Evolutionary conservation across 2,329 filamentous ascomycete species (phyloP), one percentile per base, ranked within the genome.

Genomic region (Sclerotinia spermophila): DNA sequence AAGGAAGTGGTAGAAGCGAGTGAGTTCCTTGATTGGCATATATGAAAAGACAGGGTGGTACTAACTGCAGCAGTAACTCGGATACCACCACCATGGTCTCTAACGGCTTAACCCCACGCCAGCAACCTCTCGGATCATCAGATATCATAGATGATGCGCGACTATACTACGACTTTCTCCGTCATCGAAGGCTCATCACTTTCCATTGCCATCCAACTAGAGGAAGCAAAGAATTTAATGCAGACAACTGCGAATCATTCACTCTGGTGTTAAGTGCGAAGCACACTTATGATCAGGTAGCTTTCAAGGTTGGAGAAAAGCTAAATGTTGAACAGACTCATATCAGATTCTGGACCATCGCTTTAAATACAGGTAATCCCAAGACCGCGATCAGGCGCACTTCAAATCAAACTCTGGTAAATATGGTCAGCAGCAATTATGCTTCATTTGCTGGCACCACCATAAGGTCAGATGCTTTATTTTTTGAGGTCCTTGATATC

Each of bases 401-500:
- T 80, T 86, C 51, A 35, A 61, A 79, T 72, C 87, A 90, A 71
- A 96, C 86, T n/a, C 84, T 99, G 19, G 86, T 87, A 67, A 89
- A 88, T 73, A 97, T 98, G 59, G 85, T 99, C 24, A 90, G 88
- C 72, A 90, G 92, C 17, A 88, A 90, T 67, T 92, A 92, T 68
- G 89, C 89, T 74, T 86, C 86, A 17, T 91, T 93, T 75, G 86
- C 90, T 66, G 92, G 89, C 75, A 86, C 87, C 70, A 89, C 86
- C 44, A 92, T 94, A 78, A 87, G 90, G 69, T 82, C 86, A 30
- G 95, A 98, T 80, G 88, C 91, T 0, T 84, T 99, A 67, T 98
- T 90, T 80, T 99, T 94, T 78, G 96, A 99, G 80, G 88, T 98
- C 40, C 83, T 99, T 55, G 96, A 99, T 73, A 97, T 97, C 84